Percentiles rank a stretch among this genome's conserved stretches.
phyloP scores from a whole-genome alignment of 352 stramenopile species.

The Phytophthora pistaciae region DNA sequence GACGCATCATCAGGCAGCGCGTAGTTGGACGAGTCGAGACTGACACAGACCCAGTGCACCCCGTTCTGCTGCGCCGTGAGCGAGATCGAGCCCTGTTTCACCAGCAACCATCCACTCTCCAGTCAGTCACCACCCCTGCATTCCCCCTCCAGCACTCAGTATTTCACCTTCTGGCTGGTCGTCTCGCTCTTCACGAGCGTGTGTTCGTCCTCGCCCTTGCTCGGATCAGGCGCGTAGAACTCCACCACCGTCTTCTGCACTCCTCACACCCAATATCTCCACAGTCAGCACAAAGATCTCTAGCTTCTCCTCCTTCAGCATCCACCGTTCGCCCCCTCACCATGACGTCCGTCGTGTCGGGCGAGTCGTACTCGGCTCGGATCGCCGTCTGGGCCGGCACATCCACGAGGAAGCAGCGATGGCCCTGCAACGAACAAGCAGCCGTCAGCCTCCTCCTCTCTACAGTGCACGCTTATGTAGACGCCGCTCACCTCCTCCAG shows the following conservation, averaged over 20 bases:
- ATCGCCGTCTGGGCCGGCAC: conserved; percentile 81
- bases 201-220: conserved; percentile 48
- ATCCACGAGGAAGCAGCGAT: conserved; percentile 86
- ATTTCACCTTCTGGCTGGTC: conserved; percentile 60
- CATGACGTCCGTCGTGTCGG: conserved; percentile 84
- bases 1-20: conserved; percentile 59
- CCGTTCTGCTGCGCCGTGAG: conserved; percentile 77
- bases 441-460: not conserved
- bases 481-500: conserved; percentile 46
- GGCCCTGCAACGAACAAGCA: conserved; percentile 35
- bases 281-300: not conserved
- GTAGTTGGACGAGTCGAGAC: conserved; percentile 73
- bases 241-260: conserved; percentile 68
- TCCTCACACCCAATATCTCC: not conserved
- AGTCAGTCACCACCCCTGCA: not conserved
- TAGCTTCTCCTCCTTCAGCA: not conserved
- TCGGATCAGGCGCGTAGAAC: conserved; percentile 64
- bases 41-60: conserved; percentile 80
- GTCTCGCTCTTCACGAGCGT: conserved; percentile 65
- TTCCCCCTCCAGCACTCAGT: not conserved
- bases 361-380: conserved; percentile 85
- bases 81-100: conserved; percentile 60
- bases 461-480: not conserved
- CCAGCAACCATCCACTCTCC: not conserved
- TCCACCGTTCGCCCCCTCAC: conserved; percentile 26